Base-by-base conservation (phyloP, 1,284 basidiomycete species). In the Pascua guehoae region DNA sequence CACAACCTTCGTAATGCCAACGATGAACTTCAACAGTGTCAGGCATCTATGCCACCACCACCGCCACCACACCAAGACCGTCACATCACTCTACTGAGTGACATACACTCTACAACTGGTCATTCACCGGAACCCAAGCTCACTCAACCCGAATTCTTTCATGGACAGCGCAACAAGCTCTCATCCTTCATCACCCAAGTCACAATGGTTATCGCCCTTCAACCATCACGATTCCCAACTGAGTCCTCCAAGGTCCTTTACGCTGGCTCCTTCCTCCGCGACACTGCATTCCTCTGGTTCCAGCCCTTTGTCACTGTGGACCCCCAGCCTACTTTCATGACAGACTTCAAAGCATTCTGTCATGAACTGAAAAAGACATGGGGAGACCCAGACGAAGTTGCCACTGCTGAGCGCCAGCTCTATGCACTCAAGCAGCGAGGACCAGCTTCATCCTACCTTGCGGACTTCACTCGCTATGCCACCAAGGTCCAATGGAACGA, bases 161-260 rank as follows among this genome's bases (percentile, higher is more conserved):
- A 39, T 47, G 60, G 60, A 44, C 52, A 56, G 17, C 41, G 60
- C 4, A 32, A 12, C n/a, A 58, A 56, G 39, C 32, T 62, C 3
- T 18, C 12, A 5, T 17, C 45, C 12, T 49, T 49, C 39, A 40
- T 49, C 14, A 41, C 38, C 7, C 48, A 49, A 41, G 39, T 49
- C 24, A 43, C 42, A 2, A 45, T 56, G 41, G 61, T 62, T 8
- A 32, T 62, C 41, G 16, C 17, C 4, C 54, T 56, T 36, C 57
- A 62, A 48, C 38, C 49, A 5, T 42, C 17, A 1, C 54, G 57
- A 3, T 66, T 56, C 61, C 51, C 48, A 8, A 55, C 14, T 18
- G 63, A 66, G 12, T 36, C 38, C 1, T 14, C 49, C 24, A 66
- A 66, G 53, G 47, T 66, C 24, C 17, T 47, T 18, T 66, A 63